A percentile compares a stretch with the other conserved stretches of the same genome.
Conservation (phyloP, 768 basidiomycete genomes). For the Russula dissimulans region DNA sequence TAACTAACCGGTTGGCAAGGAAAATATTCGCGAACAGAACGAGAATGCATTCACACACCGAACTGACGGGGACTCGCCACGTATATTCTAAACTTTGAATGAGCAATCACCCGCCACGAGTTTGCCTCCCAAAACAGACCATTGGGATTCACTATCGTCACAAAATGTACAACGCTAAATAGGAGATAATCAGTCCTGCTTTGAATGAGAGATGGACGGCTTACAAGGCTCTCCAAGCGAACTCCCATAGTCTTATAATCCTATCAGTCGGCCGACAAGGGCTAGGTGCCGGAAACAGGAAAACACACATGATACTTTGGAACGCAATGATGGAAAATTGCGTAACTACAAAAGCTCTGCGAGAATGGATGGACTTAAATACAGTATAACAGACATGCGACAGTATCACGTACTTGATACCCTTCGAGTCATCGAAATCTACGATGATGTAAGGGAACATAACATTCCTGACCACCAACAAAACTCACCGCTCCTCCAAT, state of each 20-base stretch:
- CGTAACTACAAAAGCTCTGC: background rate
- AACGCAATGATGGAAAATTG: background rate
- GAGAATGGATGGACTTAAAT: background rate
- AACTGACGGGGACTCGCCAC: background rate
- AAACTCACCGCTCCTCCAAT: constrained; percentile 1
- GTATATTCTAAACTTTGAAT: background rate
- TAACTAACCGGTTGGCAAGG: background rate
- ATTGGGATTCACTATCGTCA: too few species aligned
- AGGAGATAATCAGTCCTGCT: too few species aligned
- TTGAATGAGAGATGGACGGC: background rate
- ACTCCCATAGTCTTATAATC: background rate
- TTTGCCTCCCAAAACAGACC: background rate
- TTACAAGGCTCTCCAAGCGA: background rate
- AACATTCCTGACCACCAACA: background rate
- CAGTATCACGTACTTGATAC: background rate
- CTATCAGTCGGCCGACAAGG: background rate
- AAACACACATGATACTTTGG: background rate
- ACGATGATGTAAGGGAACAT: background rate
- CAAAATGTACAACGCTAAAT: too few species aligned
- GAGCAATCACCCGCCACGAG: background rate
- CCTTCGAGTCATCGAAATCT: background rate
- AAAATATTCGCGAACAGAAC: background rate
- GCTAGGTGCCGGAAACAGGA: background rate
- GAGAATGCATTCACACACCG: background rate
- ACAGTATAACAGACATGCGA: background rate